Base-by-base conservation (phyloP, 2,329 filamentous ascomycete species). In the Zymoseptoria brevis region DNA sequence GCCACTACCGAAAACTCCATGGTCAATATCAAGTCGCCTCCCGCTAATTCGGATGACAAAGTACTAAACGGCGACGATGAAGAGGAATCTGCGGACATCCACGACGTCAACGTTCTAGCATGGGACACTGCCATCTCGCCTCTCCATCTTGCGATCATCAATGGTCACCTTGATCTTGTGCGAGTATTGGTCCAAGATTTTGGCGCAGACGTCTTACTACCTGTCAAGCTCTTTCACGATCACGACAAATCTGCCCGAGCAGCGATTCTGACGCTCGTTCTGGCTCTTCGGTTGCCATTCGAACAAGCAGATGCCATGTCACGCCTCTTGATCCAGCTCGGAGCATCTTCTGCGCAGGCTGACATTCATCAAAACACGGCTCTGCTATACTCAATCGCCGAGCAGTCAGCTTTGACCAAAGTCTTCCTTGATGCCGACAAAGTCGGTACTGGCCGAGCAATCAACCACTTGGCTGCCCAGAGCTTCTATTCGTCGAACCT, bases 91-190 rank as follows among this genome's bases (percentile, higher is more conserved):
- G 89, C 89, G 0, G 89, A 96, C 72, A 82, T 92, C 56, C 93
- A 88, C 71, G 85, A 94, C 64, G 80, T 92, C 60, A 86, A 95
- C 64, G 82, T 87, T 1, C 70, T 88, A n/a, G 84, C 89, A 1
- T 96, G 90, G 90, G 90, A 95, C 66, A 82, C 80, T 4, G 84
- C 86, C 4, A 83, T 85, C 59, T 88, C 87, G 11, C 84, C 90
- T 1, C 78, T 95, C 4, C 90, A 96, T 71, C 80, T 91, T 26
- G 90, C 90, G 7, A 90, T 95, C 61, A 72, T 89, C 1, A 83
- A 84, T 60, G 89, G 89, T 0, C 86, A 93, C 64, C 76, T 82
- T 24, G 81, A 87, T 3, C 82, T 85, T 9, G 88, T 93, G 13
- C 83, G 86, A 59, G 73, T 84, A 22, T 81, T 96, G 6, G 87